Base-by-base conservation (phyloP, 73 alveolate species). In the Stentor coeruleus region DNA sequence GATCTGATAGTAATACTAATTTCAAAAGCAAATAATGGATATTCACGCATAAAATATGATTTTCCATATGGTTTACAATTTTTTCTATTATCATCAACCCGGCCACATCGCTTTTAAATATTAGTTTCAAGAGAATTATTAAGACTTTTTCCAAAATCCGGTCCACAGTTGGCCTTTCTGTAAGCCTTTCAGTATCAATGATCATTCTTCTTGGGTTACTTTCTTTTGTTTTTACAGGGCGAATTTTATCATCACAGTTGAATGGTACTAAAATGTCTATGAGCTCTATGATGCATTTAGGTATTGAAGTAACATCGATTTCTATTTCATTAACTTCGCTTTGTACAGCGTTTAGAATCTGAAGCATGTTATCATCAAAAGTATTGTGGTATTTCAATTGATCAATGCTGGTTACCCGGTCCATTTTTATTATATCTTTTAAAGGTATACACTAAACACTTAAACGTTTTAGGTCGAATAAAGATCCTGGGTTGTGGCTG, bases 71-170 rank as follows among this genome's bases (percentile, higher is more conserved):
- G 1, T 66, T 20, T 20, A 66, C n/a, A 1, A 20, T 28, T 15
- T 14, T 66, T 66, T 66, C 79, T 11, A 66, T 26, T 1, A 66
- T 31, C 79, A 20, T 20, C 37, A 20, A 37, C 2, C 36, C 33
- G 1, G 79, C 79, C n/a, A 66, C 14, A 28, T 66, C 79, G 2
- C 79, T 66, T 66, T 66, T 66, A 66, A 28, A 31, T 37, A 37
- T 20, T 3, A 66, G 36, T 2, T 66, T 66, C 33, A 66, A 66
- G 33, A 66, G 79, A 66, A 66, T 33, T 15, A 66, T 33, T 0
- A 20, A 20, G 33, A 66, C 33, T 20, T 66, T 66, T 20, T 66
- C 79, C 26, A 66, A 40, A 31, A 66, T 31, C 33, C 33, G n/a
- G 36, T 66, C 79, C 2, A 33, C n/a, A 20, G n/a, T 20, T 1